phyloP scores from a whole-genome alignment of 257 asterid genomes.

The Petrea volubilis region DNA sequence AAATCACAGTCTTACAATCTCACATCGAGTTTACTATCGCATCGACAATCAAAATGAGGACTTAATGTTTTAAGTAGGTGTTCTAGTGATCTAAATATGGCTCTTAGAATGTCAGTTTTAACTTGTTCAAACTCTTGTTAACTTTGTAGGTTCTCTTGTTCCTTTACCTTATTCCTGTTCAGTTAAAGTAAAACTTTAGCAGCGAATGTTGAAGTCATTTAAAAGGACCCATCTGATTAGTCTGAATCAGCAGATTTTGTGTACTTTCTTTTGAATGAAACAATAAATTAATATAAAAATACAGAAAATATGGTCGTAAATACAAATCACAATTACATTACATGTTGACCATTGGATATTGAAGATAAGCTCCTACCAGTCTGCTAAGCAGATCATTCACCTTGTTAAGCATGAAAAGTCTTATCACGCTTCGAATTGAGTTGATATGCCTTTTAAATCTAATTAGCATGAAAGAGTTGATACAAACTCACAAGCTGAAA shows the following conservation, averaged over 20 bases:
- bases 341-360: too few species aligned
- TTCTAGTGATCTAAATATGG: not conserved
- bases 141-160: not conserved
- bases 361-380: not conserved
- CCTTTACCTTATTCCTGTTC: too few species aligned
- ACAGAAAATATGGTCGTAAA: not conserved
- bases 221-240: not conserved
- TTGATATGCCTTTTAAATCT: not conserved
- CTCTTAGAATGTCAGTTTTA: not conserved
- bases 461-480: not conserved
- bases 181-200: too few species aligned
- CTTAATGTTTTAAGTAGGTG: not conserved
- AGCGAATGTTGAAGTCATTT: not conserved
- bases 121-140: not conserved
- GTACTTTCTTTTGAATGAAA: not conserved
- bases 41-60: not conserved
- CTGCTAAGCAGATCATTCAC: not conserved
- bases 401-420: slow-evolving; percentile 3
- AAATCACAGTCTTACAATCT: not conserved
- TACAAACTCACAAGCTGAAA: not conserved
- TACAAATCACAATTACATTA: not conserved
- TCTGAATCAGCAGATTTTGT: not conserved
- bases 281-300: too few species aligned
- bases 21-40: not conserved
- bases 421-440: not conserved